A percentile compares a stretch with the other conserved stretches of the same genome.
Evolutionary conservation across 495 filamentous ascomycete species (phyloP).

Genomic region (Aspergillus coremiiformis): DNA sequence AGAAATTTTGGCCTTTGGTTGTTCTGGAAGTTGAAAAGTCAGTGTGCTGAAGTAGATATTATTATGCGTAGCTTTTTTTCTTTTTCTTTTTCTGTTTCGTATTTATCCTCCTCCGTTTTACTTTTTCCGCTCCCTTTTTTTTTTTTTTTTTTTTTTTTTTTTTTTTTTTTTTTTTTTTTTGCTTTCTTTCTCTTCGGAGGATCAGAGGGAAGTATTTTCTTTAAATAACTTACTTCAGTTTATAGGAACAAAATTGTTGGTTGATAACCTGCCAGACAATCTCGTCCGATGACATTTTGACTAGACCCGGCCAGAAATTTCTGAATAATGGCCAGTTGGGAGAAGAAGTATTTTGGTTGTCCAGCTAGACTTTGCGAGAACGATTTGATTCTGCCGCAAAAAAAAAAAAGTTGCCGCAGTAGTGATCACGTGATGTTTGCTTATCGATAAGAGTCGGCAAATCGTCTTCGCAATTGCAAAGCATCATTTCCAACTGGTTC

Average conservation of each 20-base stretch:
- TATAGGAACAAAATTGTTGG: constrained; percentile 94
- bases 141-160: background rate
- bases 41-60: background rate
- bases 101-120: background rate
- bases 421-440: constrained; percentile 24
- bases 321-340: constrained; percentile 13
- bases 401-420: constrained; percentile 33
- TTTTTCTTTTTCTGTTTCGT: constrained; percentile 8
- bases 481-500: background rate
- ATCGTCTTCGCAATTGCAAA: no score
- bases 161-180: background rate
- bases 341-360: constrained; percentile 9
- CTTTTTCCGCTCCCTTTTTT: background rate
- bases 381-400: constrained; percentile 9
- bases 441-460: constrained; percentile 31
- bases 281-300: constrained; percentile 76
- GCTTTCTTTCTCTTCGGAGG: background rate
- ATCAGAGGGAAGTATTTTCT: background rate
- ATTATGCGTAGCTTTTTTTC: no score
- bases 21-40: constrained; percentile 47
- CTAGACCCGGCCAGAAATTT: background rate
- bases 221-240: constrained; percentile 67
- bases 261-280: constrained; percentile 97
- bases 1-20: constrained; percentile 89
- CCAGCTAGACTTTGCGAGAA: constrained; percentile 15